phyloP scores from a whole-genome alignment of 257 asterid species.

The Ilex asprella region DNA sequence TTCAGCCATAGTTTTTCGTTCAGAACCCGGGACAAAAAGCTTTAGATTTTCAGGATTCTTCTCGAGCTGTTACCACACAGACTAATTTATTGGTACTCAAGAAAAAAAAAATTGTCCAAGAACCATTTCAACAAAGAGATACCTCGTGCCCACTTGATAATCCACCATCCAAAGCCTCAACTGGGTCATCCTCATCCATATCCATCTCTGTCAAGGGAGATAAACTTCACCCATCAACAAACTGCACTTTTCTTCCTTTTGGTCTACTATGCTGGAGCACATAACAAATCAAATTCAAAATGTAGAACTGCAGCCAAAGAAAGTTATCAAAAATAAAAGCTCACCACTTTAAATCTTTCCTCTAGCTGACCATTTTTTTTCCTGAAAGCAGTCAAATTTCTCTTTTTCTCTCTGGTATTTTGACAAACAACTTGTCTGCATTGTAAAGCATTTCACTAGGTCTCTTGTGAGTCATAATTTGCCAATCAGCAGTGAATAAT shows the following conservation, averaged over 20 bases:
- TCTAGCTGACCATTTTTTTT: slow-evolving; percentile 27
- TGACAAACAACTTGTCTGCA: too few species aligned
- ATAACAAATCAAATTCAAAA: slow-evolving; percentile 5
- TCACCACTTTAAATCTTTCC: slow-evolving; percentile 44
- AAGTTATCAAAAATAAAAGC: slow-evolving; percentile 20
- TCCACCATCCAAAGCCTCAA: slow-evolving; percentile 37
- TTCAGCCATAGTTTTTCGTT: slow-evolving; percentile 50
- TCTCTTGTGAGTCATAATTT: too few species aligned
- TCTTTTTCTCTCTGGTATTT: too few species aligned
- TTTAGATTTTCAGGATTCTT: slow-evolving; percentile 31
- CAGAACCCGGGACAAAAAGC: slow-evolving; percentile 22
- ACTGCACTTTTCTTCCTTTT: slow-evolving; percentile 23
- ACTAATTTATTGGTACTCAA: slow-evolving; percentile 8
- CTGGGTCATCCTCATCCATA: slow-evolving; percentile 33
- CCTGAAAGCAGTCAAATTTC: slow-evolving; percentile 53
- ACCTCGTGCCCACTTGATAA: slow-evolving; percentile 52
- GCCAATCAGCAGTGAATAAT: too few species aligned
- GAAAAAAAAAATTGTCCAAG: slow-evolving; percentile 5
- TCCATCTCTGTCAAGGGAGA: slow-evolving; percentile 25
- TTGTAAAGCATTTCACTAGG: too few species aligned
- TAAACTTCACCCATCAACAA: slow-evolving; percentile 19
- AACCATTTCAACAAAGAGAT: slow-evolving; percentile 18
- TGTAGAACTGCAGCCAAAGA: slow-evolving; percentile 7
- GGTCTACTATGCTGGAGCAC: slow-evolving; percentile 26
- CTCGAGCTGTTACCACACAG: slow-evolving; percentile 34